Base-by-base conservation (phyloP, 78 protist genomes). In the Dictyostelium firmibasis region DNA sequence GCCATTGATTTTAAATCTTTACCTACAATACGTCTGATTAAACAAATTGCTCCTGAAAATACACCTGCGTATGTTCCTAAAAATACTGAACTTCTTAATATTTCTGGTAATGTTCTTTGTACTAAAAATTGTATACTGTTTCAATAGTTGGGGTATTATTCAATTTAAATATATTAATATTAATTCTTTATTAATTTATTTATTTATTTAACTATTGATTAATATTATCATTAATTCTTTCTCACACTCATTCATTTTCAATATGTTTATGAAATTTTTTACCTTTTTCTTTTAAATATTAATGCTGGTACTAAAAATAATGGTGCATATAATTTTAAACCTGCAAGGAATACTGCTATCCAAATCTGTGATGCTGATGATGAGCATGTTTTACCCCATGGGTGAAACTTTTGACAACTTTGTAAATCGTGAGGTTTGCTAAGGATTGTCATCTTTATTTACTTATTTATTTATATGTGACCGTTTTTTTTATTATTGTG, bases 241-340 rank as follows among this genome's bases (percentile, higher is more conserved):
- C 10, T n/a, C 33, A 11, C 20, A 11, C 7, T 27, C n/a, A 18
- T 33, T 8, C n/a, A 1, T 27, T 25, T n/a, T 14, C 38, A 18
- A 27, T 38, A 70, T n/a, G 2, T 50, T 3, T 50, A 16, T 13
- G n/a, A 50, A 50, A 16, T 50, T 16, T 38, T 53, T 25, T 78
- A 89, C 94, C 94, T 85, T 89, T 89, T 89, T 81, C 94, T 78
- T 33, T 89, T 89, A 43, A 89, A 89, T 62, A 89, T 81, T 4
- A 89, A 33, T 10, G 94, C 78, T 13, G 94, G 94, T 20, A 89
- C 29, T 41, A 89, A 67, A 81, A 89, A 89, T 31, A 89, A 47
- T 57, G 94, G 94, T 33, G 84, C 94, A 50, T 89, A 89, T 89
- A 89, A 70, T 47, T 89, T 89, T 23, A 89, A 69, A 81, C 94